These are phyloP conservation scores for Suillus discolor DNA, from an alignment of 768 basidiomycete species.

Conservation along the genomic window DNA sequence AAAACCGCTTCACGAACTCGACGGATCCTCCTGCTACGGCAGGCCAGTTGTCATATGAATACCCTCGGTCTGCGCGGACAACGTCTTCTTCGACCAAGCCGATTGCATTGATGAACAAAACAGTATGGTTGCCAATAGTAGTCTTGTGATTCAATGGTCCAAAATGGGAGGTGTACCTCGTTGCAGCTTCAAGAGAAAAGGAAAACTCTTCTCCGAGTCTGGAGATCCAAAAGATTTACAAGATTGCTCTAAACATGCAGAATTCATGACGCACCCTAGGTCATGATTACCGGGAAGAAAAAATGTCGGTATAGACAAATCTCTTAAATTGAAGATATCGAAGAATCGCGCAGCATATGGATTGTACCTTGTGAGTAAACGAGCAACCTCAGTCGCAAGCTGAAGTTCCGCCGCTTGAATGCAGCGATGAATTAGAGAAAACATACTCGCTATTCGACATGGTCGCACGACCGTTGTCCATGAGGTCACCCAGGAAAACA, in stretches of 20 bases:
- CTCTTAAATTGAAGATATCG: slow-evolving; percentile 60
- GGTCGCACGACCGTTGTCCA: slow-evolving; percentile 76
- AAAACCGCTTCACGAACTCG: slow-evolving; percentile 52
- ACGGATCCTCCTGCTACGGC: slow-evolving; percentile 50
- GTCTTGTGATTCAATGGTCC: slow-evolving; percentile 69
- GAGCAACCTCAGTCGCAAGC: slow-evolving; percentile 11
- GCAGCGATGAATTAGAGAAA: slow-evolving; percentile 3
- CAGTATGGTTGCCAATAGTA: slow-evolving; percentile 68
- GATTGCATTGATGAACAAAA: slow-evolving; percentile 75
- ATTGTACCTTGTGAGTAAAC: slow-evolving; percentile 60
- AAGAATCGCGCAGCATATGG: slow-evolving; percentile 67
- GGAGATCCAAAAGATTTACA: slow-evolving; percentile 9
- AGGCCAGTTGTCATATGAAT: slow-evolving; percentile 49
- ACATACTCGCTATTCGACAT: slow-evolving; percentile 74
- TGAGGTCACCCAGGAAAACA: slow-evolving; percentile 89
- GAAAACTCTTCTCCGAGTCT: slow-evolving; percentile 31
- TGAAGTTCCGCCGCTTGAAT: not conserved
- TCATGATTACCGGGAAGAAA: slow-evolving; percentile 94
- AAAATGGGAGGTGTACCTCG: slow-evolving; percentile 75
- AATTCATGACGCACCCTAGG: slow-evolving; percentile 54
- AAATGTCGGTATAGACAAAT: slow-evolving; percentile 52
- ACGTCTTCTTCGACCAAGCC: slow-evolving; percentile 75
- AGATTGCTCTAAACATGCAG: slow-evolving; percentile 11
- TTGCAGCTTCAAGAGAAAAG: slow-evolving; percentile 45
- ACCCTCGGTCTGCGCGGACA: slow-evolving; percentile 44